phyloP scores from a whole-genome alignment of 2,329 filamentous ascomycete species.

The Coniella vitis region DNA sequence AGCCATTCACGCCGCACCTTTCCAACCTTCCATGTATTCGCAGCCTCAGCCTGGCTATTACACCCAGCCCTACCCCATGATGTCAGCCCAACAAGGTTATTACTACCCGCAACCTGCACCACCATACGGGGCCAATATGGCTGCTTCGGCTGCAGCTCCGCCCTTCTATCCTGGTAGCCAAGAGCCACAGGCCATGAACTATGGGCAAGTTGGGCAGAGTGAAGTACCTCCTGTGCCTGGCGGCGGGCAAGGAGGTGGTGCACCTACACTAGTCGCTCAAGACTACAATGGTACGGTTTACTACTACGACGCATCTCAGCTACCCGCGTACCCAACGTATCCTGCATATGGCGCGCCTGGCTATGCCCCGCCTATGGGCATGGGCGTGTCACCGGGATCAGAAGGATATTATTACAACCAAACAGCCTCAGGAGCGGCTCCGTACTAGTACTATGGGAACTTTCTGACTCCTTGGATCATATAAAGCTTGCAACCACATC shows the following conservation, averaged over 20 bases:
- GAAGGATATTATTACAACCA: constrained; percentile 67
- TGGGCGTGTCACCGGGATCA: constrained; percentile 55
- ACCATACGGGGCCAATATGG: constrained; percentile 37
- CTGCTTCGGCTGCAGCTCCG: constrained; percentile 35
- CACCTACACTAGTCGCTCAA: constrained; percentile 62
- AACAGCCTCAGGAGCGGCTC: constrained; percentile 48
- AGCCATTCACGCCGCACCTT: constrained; percentile 82
- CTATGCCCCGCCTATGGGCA: constrained; percentile 56
- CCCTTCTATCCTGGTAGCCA: constrained; percentile 52
- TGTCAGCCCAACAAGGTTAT: constrained; percentile 53
- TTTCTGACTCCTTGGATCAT: constrained; percentile 6
- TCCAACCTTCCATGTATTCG: constrained; percentile 67
- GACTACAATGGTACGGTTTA: constrained; percentile 96
- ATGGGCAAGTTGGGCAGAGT: constrained; percentile 37
- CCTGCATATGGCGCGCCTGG: constrained; percentile 38
- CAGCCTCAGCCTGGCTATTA: constrained; percentile 55
- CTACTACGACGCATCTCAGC: constrained; percentile 78
- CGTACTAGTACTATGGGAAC: constrained; percentile 43
- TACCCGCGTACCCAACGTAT: constrained; percentile 48
- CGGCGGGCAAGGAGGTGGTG: constrained; percentile 44
- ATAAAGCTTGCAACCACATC: too few species aligned
- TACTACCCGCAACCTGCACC: constrained; percentile 55
- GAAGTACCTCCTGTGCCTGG: constrained; percentile 29
- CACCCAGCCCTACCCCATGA: constrained; percentile 48
- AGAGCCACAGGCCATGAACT: constrained; percentile 34